These are phyloP conservation scores for Asterochloris erici DNA, from an alignment of 139 green algal genomes.

Conservation along the genomic window DNA sequence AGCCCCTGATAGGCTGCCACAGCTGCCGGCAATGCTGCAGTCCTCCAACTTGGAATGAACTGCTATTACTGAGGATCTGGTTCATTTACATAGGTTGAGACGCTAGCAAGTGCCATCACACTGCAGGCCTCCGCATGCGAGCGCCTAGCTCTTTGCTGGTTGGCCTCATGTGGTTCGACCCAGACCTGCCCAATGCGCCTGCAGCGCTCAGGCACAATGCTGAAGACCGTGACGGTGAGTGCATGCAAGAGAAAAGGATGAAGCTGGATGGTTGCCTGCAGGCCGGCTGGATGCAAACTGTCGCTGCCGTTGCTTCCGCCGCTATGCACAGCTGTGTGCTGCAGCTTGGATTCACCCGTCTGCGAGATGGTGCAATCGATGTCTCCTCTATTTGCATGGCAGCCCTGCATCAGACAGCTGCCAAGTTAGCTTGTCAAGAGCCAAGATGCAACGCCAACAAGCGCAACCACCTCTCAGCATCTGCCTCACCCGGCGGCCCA, in stretches of 20 bases:
- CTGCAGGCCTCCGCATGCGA: slow-evolving; percentile 63
- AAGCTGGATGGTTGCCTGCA: not conserved
- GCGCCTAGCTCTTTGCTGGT: slow-evolving; percentile 56
- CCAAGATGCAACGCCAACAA: not conserved
- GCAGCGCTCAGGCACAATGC: slow-evolving; percentile 59
- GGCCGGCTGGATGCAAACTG: no score
- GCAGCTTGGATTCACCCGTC: not conserved
- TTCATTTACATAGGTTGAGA: no score
- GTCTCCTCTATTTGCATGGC: not conserved
- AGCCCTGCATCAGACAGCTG: not conserved
- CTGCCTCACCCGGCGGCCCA: not conserved
- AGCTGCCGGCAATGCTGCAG: not conserved
- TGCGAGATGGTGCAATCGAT: not conserved
- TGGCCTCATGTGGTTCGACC: slow-evolving; percentile 86
- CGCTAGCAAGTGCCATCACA: not conserved
- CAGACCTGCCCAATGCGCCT: slow-evolving; percentile 24
- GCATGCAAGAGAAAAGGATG: not conserved
- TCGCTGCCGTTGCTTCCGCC: not conserved
- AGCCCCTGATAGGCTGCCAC: not conserved
- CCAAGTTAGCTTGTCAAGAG: not conserved
- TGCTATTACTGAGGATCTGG: not conserved
- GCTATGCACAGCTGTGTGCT: not conserved
- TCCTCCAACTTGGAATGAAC: not conserved
- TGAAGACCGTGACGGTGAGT: slow-evolving; percentile 42
- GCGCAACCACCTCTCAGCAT: not conserved